These are phyloP conservation scores for Musa balbisiana DNA, from an alignment of 202 grass and related monocot genomes.

Conservation along the genomic window DNA sequence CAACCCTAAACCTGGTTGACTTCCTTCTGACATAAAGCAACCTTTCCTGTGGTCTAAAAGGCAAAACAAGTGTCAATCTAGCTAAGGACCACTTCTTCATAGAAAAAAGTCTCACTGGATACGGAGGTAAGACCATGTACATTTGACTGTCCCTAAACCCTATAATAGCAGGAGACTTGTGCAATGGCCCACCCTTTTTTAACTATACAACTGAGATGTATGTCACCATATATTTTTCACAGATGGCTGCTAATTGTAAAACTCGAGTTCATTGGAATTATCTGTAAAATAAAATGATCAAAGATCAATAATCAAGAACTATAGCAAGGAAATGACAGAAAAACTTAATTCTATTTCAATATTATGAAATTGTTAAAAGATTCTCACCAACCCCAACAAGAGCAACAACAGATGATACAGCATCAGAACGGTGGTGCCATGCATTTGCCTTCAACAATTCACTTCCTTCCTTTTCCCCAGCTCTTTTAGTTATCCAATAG, in stretches of 20 bases:
- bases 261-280: not conserved
- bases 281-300: not conserved
- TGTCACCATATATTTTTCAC: not conserved
- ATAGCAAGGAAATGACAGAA: constrained; percentile 10
- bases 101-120: too few relatives aligned
- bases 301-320: not conserved
- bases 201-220: too few relatives aligned
- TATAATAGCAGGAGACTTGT: too few relatives aligned
- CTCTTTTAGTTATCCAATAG: constrained; percentile 86
- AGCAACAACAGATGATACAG: constrained; percentile 87
- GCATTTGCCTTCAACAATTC: constrained; percentile 94
- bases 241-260: not conserved
- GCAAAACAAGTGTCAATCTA: too few relatives aligned
- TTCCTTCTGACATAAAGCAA: too few relatives aligned
- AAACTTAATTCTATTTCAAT: constrained; percentile 12
- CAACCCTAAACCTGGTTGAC: too few relatives aligned
- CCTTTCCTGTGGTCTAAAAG: too few relatives aligned
- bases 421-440: constrained; percentile 90
- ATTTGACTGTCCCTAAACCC: too few relatives aligned
- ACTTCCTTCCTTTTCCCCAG: constrained; percentile 89
- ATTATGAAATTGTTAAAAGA: constrained; percentile 12
- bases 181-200: too few relatives aligned
- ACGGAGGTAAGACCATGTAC: too few relatives aligned
- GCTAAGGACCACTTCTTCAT: too few relatives aligned
- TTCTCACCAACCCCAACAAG: constrained; percentile 89